Percentiles rank a stretch among this genome's conserved stretches.
Conservation (phyloP, 352 stramenopile genomes). For the Phytophthora constricta region DNA sequence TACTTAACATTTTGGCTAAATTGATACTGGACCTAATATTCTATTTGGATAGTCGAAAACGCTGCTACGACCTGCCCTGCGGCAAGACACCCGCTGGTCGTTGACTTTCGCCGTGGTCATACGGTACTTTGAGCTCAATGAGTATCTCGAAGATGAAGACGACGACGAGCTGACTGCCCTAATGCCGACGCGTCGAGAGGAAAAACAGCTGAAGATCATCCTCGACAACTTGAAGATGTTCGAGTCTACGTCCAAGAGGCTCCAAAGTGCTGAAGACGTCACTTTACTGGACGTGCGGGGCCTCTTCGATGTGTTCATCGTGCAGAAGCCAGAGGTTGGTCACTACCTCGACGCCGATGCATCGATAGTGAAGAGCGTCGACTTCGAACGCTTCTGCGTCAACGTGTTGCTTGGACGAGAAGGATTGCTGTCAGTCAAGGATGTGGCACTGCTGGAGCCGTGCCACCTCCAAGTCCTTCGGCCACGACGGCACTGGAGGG, state of each 20-base stretch:
- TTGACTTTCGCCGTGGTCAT: background rate
- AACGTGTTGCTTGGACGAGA: background rate
- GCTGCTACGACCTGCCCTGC: background rate
- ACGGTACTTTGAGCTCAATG: background rate
- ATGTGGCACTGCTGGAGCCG: background rate
- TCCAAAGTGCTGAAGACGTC: background rate
- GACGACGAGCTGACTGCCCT: background rate
- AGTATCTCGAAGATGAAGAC: background rate
- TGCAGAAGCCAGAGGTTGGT: background rate
- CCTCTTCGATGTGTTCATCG: background rate
- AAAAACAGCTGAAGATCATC: slow-evolving; percentile 1
- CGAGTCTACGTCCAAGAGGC: background rate
- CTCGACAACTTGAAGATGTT: slow-evolving; percentile 3
- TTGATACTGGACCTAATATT: slow-evolving; percentile 1
- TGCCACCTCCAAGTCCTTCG: background rate
- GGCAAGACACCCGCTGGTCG: background rate
- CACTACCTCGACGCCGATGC: background rate
- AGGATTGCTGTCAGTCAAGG: background rate
- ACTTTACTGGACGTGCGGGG: slow-evolving; percentile 2
- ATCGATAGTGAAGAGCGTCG: background rate
- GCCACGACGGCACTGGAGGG: background rate
- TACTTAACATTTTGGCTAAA: background rate
- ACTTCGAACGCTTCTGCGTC: background rate
- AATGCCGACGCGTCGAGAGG: background rate
- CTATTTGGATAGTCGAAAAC: slow-evolving; percentile 4